Evolutionary conservation across 1,139 yeast species (phyloP), one percentile per base, ranked within the genome.

Genomic region (Pichia kudriavzevii): DNA sequence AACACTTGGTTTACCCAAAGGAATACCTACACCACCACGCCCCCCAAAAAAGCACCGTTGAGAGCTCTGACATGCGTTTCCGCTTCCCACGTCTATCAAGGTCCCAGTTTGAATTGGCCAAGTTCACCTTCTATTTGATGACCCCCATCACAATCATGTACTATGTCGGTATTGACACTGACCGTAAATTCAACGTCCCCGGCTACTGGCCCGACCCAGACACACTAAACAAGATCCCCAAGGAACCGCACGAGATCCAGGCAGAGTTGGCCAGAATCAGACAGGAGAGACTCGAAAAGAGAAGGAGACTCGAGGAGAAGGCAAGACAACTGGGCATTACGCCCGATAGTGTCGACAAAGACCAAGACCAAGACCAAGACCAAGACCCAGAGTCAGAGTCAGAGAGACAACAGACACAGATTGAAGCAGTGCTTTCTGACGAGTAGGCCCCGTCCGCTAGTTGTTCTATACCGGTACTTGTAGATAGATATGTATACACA

Each of bases 191-290:
- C 57, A 84, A 85, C 54, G 77, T 87, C 36, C 94, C 94, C n/a
- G 95, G 95, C 13, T 87, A 84, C 60, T 85, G 95, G 95, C 97
- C 97, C 1, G 96, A 87, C 58, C 96, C 96, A 26, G 81, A 82
- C 24, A 80, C 95, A 2, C 69, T 85, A 48, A 85, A 87, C 55
- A 81, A 82, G 59, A 79, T 88, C 25, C 97, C 96, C 3, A 88
- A 85, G 55, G 96, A 87, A 54, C 88, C 88, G 8, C 84, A 81
- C 50, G 96, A 88, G 55, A 84, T 87, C 44, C 80, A 83, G 52
- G 91, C 94, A 0, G 97, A 88, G 57, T 66, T 87, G 30, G 95
- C 94, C 14, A 71, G 95, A 53, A 80, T 87, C 68, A 75, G 76
- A 55, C 69, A 75, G 45, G 94, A 78, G 35, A 69, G 91, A 41